phyloP scores from a whole-genome alignment of 176 grass and related monocot species.

The Microstegium vimineum region DNA sequence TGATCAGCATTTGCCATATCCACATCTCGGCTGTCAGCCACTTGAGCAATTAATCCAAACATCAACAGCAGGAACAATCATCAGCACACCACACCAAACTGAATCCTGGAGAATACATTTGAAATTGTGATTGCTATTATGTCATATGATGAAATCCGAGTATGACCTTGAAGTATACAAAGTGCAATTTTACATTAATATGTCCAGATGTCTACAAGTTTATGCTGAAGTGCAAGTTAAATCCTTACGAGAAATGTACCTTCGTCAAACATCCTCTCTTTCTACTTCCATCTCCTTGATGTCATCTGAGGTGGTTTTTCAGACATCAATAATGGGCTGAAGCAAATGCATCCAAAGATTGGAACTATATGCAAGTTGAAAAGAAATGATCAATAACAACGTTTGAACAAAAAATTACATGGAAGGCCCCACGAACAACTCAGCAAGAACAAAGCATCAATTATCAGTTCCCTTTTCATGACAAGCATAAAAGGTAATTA shows the following conservation, averaged over 20 bases:
- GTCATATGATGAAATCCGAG: constrained; percentile 9
- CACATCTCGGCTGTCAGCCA: constrained; percentile 44
- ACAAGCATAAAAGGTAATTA: constrained; percentile 29
- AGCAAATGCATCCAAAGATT: constrained; percentile 27
- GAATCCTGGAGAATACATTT: constrained; percentile 26
- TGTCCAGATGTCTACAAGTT: neutral
- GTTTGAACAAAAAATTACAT: constrained; percentile 22
- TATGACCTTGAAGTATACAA: constrained; percentile 18
- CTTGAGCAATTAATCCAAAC: constrained; percentile 39
- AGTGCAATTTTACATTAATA: neutral
- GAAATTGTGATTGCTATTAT: constrained; percentile 7
- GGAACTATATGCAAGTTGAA: constrained; percentile 7
- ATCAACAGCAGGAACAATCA: constrained; percentile 32
- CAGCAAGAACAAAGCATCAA: constrained; percentile 26
- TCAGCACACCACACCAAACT: constrained; percentile 28
- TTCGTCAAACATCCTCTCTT: constrained; percentile 2
- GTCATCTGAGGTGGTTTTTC: neutral
- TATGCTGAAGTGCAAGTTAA: neutral
- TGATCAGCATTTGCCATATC: constrained; percentile 49
- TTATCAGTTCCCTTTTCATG: constrained; percentile 18
- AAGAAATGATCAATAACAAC: constrained; percentile 22
- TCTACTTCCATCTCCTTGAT: neutral
- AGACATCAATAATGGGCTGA: constrained; percentile 24
- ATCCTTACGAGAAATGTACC: constrained; percentile 2
- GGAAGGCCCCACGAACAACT: constrained; percentile 27